A percentile compares a stretch with the other conserved stretches of the same genome.
These are phyloP conservation scores for Cryptosporidium muris DNA, from an alignment of 169 alveolate genomes.

Conservation along the genomic window DNA sequence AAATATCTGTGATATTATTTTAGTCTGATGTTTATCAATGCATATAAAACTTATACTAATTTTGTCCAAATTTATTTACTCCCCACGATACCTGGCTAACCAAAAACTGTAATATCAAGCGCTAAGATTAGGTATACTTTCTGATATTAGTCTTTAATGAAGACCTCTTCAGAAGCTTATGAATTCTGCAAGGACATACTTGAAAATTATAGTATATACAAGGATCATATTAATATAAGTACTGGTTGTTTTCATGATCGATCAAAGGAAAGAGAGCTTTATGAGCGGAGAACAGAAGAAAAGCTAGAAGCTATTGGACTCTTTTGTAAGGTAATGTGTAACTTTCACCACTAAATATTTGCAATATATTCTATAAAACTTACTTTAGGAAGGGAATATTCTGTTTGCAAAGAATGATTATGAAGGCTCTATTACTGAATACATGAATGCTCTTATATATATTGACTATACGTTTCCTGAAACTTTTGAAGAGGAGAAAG, in stretches of 20 bases:
- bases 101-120: no score
- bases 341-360: background rate
- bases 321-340: conserved; percentile 52
- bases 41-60: background rate
- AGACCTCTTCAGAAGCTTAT: conserved; percentile 21
- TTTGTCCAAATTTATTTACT: background rate
- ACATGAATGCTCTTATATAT: conserved; percentile 60
- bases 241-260: conserved; percentile 55
- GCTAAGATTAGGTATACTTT: no score
- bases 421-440: conserved; percentile 56
- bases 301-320: conserved; percentile 46
- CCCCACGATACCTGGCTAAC: no score
- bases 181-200: conserved; percentile 15
- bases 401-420: conserved; percentile 3
- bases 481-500: conserved; percentile 10
- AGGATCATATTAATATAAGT: background rate
- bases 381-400: conserved; percentile 45
- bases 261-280: conserved; percentile 63
- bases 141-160: background rate
- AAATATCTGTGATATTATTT: background rate
- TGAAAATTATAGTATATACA: conserved; percentile 19
- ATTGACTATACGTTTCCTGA: conserved; percentile 67
- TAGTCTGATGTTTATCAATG: background rate
- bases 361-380: background rate
- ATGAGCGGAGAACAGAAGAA: conserved; percentile 45